These are phyloP conservation scores for Hyparrhenia diplandra DNA, from an alignment of 176 grass and related monocot species.

Conservation along the genomic window DNA sequence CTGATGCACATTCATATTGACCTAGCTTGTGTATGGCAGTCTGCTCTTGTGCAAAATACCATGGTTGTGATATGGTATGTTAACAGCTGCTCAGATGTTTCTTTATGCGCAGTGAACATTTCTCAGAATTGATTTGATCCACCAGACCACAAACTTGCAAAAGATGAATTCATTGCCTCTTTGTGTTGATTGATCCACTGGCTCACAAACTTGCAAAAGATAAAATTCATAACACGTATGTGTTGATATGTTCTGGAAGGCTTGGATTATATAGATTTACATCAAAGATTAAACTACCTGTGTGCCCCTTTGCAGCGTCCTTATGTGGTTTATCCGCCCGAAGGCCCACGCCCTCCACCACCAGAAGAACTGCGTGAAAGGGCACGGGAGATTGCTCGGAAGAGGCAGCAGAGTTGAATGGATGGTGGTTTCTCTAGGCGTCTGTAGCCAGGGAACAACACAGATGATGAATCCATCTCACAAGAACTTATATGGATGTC, in stretches of 20 bases:
- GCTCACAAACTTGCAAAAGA: neutral
- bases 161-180: neutral
- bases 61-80: neutral
- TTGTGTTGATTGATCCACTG: neutral
- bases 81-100: neutral
- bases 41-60: neutral
- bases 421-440: neutral
- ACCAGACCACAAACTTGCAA: neutral
- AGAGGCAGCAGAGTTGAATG: slow-evolving; percentile 41
- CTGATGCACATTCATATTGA: neutral
- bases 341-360: slow-evolving; percentile 70
- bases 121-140: neutral
- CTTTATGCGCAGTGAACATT: neutral
- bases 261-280: neutral
- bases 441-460: neutral
- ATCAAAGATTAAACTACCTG: neutral
- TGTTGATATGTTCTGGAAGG: too few species aligned
- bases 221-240: neutral
- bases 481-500: neutral
- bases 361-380: slow-evolving; percentile 87
- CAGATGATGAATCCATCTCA: neutral
- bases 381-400: slow-evolving; percentile 71
- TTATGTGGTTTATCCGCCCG: slow-evolving; percentile 86
- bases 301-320: slow-evolving; percentile 51
- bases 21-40: neutral